Base-by-base conservation (phyloP, 495 filamentous ascomycete genomes). In the Penicillium roqueforti region DNA sequence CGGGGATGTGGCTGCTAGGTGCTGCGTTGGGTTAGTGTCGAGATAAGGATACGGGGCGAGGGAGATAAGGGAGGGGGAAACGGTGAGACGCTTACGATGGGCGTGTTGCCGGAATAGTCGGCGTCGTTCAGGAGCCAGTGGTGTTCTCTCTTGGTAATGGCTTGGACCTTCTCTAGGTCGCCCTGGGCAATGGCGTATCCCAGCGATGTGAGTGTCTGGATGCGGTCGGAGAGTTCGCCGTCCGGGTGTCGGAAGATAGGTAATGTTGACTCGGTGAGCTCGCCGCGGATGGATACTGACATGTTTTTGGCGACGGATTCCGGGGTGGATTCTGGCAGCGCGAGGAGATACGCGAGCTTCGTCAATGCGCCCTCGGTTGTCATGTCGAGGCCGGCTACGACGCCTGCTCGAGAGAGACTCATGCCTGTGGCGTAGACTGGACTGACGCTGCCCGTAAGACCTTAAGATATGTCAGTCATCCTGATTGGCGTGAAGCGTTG, bases 361-460 rank as follows among this genome's bases (percentile, higher is more conserved):
- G 93, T 95, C 55, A 97, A 77, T 0, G 93, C 93, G 13, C 88
- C 92, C 71, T 98, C 93, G 13, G 89, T 87, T 0, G 93, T 98
- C 76, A 98, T 79, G 65, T 98, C 93, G 52, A 92, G 80, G 5
- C 93, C 93, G 58, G 95, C 91, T 0, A 98, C 88, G 7, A 98
- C 88, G 3, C 93, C 93, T 4, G 89, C 90, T 19, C 83, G 80
- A n/a, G 89, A 91, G 11, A 98, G 76, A 34, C 82, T 83, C 62
- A 89, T 93, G n/a, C 87, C 92, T 0, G 93, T 84, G 14, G 92
- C 93, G 70, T 97, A 98, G 13, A 96, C 79, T 7, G 93, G 87
- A 41, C 84, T 92, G 10, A 97, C 93, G 63, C 86, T 89, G 39
- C 93, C 93, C 41, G 83, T 89, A 45, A 88, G 74, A 65, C 80